Evolutionary conservation across 106 monocot genomes (phyloP).

Genomic region (Iris macrosiphon): DNA sequence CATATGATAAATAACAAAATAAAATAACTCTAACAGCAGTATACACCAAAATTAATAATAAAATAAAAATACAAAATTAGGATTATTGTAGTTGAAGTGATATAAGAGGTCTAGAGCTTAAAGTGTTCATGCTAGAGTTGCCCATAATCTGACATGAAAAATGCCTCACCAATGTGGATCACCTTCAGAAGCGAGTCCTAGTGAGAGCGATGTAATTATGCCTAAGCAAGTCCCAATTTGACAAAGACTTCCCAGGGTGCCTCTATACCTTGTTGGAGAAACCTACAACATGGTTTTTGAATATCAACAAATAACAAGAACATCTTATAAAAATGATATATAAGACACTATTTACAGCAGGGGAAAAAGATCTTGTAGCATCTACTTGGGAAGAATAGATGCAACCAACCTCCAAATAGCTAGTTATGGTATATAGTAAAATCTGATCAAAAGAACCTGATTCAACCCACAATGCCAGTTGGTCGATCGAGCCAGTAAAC

Average conservation of each 20-base stretch:
- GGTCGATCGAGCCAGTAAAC: too few relatives aligned
- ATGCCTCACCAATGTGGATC: conserved; percentile 85
- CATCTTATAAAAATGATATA: neutral
- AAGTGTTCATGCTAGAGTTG: neutral
- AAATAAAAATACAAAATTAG: too few relatives aligned
- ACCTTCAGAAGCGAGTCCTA: conserved; percentile 71
- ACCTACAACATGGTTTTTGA: conserved; percentile 42
- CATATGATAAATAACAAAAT: too few relatives aligned
- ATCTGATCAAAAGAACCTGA: too few relatives aligned
- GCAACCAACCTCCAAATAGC: neutral
- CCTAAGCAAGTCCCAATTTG: conserved; percentile 90
- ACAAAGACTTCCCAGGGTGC: conserved; percentile 64
- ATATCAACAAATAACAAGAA: conserved; percentile 17
- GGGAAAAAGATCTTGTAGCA: too few relatives aligned
- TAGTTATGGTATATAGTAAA: neutral
- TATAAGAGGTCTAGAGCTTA: neutral
- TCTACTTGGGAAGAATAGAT: neutral
- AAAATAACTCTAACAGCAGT: too few relatives aligned
- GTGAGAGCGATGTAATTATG: conserved; percentile 67
- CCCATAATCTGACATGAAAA: neutral
- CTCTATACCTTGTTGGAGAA: conserved; percentile 82
- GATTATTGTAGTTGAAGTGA: too few relatives aligned
- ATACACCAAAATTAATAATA: too few relatives aligned
- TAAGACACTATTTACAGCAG: too few relatives aligned
- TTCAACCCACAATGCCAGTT: too few relatives aligned